Conservation (phyloP, 495 filamentous ascomycete species). For the Letharia columbiana region DNA sequence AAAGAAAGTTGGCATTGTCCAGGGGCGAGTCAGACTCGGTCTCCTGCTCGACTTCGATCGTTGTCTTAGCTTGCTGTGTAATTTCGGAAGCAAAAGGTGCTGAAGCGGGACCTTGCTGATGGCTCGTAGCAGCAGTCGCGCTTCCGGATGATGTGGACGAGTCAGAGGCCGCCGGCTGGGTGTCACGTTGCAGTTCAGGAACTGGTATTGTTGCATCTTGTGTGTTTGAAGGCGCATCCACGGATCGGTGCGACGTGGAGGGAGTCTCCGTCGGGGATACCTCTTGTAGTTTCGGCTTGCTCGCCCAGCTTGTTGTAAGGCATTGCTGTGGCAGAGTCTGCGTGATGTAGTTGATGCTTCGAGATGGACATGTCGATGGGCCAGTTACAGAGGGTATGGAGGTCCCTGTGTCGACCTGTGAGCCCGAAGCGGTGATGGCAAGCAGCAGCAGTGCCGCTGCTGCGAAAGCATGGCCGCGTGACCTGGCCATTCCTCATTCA, state of each 20-base stretch:
- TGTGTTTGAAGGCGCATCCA: neutral
- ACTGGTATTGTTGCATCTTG: neutral
- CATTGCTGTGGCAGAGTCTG: slow-evolving; percentile 73
- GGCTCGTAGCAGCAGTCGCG: neutral
- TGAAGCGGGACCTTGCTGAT: neutral
- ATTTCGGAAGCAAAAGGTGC: slow-evolving; percentile 8
- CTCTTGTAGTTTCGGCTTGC: slow-evolving; percentile 20
- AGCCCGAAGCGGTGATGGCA: neutral
- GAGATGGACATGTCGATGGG: slow-evolving; percentile 48
- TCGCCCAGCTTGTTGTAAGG: slow-evolving; percentile 42
- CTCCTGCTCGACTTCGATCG: slow-evolving; percentile 28
- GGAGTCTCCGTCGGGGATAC: slow-evolving; percentile 11
- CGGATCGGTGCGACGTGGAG: slow-evolving; percentile 5
- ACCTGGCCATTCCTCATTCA: slow-evolving; percentile 11
- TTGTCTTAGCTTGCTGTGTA: neutral
- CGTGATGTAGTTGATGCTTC: slow-evolving; percentile 74
- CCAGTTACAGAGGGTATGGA: neutral
- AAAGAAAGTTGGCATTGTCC: slow-evolving; percentile 80
- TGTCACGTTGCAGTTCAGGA: neutral
- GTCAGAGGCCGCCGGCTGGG: slow-evolving; percentile 4
- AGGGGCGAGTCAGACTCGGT: slow-evolving; percentile 60
- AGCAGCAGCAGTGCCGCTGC: slow-evolving; percentile 15
- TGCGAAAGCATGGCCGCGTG: slow-evolving; percentile 7
- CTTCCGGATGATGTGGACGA: neutral
- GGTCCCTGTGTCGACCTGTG: neutral